Conservation (phyloP, 768 basidiomycete genomes). For the Pulveroboletus sp. region DNA sequence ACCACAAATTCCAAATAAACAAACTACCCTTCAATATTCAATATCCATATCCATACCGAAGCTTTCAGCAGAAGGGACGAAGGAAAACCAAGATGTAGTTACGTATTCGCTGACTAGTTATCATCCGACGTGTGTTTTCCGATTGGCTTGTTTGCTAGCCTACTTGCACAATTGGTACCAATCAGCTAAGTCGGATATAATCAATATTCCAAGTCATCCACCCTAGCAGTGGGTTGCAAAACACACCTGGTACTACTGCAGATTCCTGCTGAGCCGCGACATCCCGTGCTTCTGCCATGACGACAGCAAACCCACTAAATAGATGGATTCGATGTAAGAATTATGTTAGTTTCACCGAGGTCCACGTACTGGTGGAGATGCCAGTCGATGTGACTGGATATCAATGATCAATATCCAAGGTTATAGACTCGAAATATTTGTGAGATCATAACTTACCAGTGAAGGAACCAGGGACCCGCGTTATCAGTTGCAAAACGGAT, state of each 20-base stretch:
- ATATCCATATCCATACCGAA: too few species aligned
- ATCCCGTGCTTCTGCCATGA: background rate
- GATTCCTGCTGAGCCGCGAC: background rate
- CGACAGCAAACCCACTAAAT: background rate
- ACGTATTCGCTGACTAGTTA: too few species aligned
- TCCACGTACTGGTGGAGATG: constrained; percentile 3
- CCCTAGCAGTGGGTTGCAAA: too few species aligned
- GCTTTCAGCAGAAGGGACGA: too few species aligned
- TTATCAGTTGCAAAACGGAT: constrained; percentile 62
- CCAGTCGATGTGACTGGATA: constrained; percentile 5
- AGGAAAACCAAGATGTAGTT: too few species aligned
- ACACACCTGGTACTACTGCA: background rate
- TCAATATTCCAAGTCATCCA: background rate
- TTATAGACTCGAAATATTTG: background rate
- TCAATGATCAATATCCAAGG: background rate
- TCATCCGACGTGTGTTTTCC: background rate
- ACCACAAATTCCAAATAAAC: too few species aligned
- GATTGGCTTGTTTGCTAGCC: background rate
- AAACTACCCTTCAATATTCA: too few species aligned
- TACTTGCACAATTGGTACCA: background rate
- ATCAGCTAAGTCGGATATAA: background rate
- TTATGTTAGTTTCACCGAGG: too few species aligned
- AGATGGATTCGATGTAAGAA: background rate
- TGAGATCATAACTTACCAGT: constrained; percentile 23
- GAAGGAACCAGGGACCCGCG: constrained; percentile 55